A percentile compares a stretch with the other conserved stretches of the same genome.
Conservation (phyloP, 345 rosid species). For the Bruguiera sexangula region DNA sequence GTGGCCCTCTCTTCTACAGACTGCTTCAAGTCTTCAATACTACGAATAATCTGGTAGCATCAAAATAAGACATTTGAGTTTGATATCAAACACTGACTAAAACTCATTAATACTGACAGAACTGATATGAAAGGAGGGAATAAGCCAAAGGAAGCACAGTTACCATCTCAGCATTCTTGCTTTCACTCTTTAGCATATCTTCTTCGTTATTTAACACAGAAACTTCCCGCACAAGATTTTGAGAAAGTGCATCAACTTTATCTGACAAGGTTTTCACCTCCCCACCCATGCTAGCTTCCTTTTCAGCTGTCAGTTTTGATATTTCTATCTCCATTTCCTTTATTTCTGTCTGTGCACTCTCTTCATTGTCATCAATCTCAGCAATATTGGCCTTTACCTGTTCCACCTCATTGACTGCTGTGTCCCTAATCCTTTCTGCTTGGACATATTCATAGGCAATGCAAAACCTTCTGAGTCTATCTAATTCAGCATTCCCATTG, state of each 20-base stretch:
- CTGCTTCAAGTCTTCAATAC: conserved; percentile 74
- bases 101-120: not conserved
- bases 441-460: conserved; percentile 62
- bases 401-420: conserved; percentile 51
- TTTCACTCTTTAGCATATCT: conserved; percentile 71
- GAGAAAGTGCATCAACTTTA: conserved; percentile 70
- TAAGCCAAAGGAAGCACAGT: conserved; percentile 5
- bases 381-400: conserved; percentile 44
- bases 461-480: conserved; percentile 69
- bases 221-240: conserved; percentile 63
- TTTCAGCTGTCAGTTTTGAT: conserved; percentile 60
- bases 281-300: conserved; percentile 90
- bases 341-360: conserved; percentile 39
- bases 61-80: conserved; percentile 18
- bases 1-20: conserved; percentile 66
- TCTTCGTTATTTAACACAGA: conserved; percentile 72
- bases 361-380: conserved; percentile 52
- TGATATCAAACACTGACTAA: conserved; percentile 2
- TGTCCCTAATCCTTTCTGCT: conserved; percentile 62
- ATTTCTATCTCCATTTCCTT: conserved; percentile 63
- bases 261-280: conserved; percentile 71
- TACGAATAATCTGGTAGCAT: conserved; percentile 50
- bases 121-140: conserved; percentile 12
- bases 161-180: conserved; percentile 74
- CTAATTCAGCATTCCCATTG: conserved; percentile 73